Conservation (phyloP, 1,139 yeast species). For the Candida smagusa region DNA sequence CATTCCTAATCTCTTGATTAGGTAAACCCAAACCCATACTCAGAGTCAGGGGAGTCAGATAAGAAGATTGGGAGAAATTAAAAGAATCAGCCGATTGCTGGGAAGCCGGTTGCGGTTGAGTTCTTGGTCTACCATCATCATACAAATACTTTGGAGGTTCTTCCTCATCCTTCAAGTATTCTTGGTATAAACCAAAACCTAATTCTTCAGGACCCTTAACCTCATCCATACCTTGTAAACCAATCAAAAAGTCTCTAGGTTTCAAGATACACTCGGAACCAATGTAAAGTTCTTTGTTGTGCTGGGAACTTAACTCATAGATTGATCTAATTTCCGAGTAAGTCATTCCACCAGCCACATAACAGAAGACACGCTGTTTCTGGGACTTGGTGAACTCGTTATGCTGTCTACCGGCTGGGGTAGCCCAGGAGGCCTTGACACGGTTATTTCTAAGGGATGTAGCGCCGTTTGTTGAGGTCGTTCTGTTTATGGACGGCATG, state of each 20-base stretch:
- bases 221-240: slow-evolving; percentile 40
- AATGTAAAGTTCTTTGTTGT: slow-evolving; percentile 71
- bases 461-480: slow-evolving; percentile 6
- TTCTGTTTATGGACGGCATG: slow-evolving; percentile 21
- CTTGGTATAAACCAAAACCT: slow-evolving; percentile 30
- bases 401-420: slow-evolving; percentile 35
- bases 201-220: slow-evolving; percentile 32
- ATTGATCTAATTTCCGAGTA: slow-evolving; percentile 76
- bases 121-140: slow-evolving; percentile 9
- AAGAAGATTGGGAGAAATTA: too few relatives aligned
- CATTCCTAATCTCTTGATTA: slow-evolving; percentile 2
- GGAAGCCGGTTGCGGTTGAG: slow-evolving; percentile 4
- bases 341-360: slow-evolving; percentile 87
- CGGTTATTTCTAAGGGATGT: slow-evolving; percentile 65
- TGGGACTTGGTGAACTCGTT: slow-evolving; percentile 24
- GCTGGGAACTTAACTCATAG: slow-evolving; percentile 61
- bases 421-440: slow-evolving; percentile 83
- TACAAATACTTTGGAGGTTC: slow-evolving; percentile 13
- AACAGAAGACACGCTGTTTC: slow-evolving; percentile 72
- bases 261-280: slow-evolving; percentile 80
- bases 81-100: slow-evolving; percentile 6
- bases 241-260: slow-evolving; percentile 54
- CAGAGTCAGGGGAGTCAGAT: slow-evolving; percentile 1
- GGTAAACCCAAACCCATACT: neutral
- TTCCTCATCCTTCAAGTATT: slow-evolving; percentile 22